Evolutionary conservation across 163 green algal genomes (phyloP).

Genomic region (Trebouxia gelatinosa): DNA sequence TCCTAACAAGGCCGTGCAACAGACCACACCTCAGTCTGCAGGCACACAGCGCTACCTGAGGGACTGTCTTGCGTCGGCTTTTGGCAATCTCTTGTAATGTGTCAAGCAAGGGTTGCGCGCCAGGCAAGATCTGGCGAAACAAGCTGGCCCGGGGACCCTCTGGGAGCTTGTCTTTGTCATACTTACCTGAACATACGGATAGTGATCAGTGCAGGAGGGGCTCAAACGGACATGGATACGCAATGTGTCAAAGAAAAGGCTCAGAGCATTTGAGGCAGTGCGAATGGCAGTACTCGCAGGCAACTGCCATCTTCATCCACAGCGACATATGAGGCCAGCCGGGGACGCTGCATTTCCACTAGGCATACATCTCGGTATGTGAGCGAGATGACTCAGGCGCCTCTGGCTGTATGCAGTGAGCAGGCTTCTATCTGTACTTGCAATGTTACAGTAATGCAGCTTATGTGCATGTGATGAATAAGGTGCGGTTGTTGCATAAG

Average conservation of each 20-base stretch:
- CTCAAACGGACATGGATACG: neutral
- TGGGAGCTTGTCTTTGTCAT: slow-evolving; percentile 48
- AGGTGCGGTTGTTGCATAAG: too few species aligned
- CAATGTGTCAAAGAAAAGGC: neutral
- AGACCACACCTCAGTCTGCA: too few species aligned
- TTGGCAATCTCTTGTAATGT: slow-evolving; percentile 52
- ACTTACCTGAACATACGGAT: slow-evolving; percentile 49
- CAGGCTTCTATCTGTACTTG: too few species aligned
- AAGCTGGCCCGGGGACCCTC: slow-evolving; percentile 67
- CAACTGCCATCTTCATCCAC: too few species aligned
- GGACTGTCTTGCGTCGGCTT: slow-evolving; percentile 46
- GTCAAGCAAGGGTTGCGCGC: slow-evolving; percentile 62
- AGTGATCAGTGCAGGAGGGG: neutral
- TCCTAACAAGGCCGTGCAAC: too few species aligned
- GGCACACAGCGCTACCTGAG: slow-evolving; percentile 39
- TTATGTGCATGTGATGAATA: too few species aligned
- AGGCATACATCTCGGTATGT: too few species aligned
- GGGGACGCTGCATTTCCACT: too few species aligned
- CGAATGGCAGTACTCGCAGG: neutral
- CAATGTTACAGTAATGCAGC: too few species aligned
- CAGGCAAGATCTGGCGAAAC: slow-evolving; percentile 81
- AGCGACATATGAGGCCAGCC: too few species aligned
- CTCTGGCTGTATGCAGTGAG: too few species aligned
- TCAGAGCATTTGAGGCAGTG: neutral
- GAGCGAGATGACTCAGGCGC: too few species aligned